Percentiles rank a stretch among this genome's conserved stretches.
Conservation (phyloP, 192 early-diverging fungal species). For the Coemansia aciculifera region DNA sequence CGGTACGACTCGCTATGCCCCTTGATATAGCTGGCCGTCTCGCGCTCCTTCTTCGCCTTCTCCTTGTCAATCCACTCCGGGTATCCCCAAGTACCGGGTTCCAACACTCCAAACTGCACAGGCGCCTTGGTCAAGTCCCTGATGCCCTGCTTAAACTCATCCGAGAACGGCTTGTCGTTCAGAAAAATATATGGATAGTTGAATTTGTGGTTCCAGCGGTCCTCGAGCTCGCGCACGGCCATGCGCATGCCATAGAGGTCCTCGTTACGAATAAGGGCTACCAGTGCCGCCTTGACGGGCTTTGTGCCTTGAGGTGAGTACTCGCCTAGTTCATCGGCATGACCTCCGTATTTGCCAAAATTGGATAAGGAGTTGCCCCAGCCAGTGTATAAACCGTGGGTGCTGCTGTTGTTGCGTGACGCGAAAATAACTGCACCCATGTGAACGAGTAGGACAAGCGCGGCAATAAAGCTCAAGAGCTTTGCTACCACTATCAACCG, state of each 20-base stretch:
- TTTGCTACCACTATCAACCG: constrained; percentile 27
- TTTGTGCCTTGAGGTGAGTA: constrained; percentile 18
- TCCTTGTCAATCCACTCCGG: constrained; percentile 50
- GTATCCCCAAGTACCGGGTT: constrained; percentile 36
- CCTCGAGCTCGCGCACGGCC: constrained; percentile 62
- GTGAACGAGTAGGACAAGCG: constrained; percentile 36
- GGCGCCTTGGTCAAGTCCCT: constrained; percentile 30
- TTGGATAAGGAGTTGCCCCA: constrained; percentile 30
- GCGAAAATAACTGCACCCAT: constrained; percentile 30
- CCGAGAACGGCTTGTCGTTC: constrained; percentile 71
- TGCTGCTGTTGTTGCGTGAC: constrained; percentile 35
- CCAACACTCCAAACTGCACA: constrained; percentile 41
- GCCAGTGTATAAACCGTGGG: constrained; percentile 26
- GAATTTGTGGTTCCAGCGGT: constrained; percentile 71
- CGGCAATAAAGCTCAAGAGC: constrained; percentile 34
- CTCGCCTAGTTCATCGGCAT: background rate
- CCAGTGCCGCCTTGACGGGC: constrained; percentile 64
- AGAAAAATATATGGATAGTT: constrained; percentile 81
- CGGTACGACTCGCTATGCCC: constrained; percentile 34
- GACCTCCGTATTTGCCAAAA: constrained; percentile 20
- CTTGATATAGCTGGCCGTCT: constrained; percentile 20
- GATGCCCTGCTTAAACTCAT: constrained; percentile 61
- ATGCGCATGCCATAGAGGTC: constrained; percentile 61
- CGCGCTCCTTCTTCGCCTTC: constrained; percentile 4
- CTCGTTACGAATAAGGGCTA: constrained; percentile 67